Conservation (phyloP, 306 rosid genomes). For the Cucurbita ficifolia region DNA sequence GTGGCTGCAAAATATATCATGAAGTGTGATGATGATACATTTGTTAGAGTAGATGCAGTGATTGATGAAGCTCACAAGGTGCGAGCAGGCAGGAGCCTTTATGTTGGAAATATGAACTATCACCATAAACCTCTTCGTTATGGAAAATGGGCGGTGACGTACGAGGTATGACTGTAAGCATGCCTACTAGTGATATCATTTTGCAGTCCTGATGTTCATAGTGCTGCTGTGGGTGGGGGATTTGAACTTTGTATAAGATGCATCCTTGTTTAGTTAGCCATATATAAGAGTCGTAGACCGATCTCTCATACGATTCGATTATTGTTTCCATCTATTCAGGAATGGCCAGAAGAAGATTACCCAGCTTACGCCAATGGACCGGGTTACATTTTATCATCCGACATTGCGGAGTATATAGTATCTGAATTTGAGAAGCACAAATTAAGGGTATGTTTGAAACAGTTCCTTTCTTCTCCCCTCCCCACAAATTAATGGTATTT, state of each 20-base stretch:
- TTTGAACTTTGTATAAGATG: no score
- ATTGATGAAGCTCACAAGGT: slow-evolving; percentile 42
- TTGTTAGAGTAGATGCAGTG: slow-evolving; percentile 75
- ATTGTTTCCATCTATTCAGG: slow-evolving; percentile 25
- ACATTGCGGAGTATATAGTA: slow-evolving; percentile 52
- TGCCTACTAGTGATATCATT: neutral
- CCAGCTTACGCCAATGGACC: slow-evolving; percentile 93
- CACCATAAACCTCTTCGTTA: slow-evolving; percentile 72
- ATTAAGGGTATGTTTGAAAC: slow-evolving; percentile 38
- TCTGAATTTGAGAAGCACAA: slow-evolving; percentile 56
- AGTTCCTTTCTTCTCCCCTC: neutral
- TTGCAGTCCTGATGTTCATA: neutral
- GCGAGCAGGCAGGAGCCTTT: slow-evolving; percentile 39
- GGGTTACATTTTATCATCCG: slow-evolving; percentile 64
- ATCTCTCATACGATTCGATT: neutral
- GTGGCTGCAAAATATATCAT: slow-evolving; percentile 63
- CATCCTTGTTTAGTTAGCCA: neutral
- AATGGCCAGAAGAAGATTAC: slow-evolving; percentile 92
- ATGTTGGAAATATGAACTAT: slow-evolving; percentile 82
- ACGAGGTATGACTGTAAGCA: slow-evolving; percentile 43
- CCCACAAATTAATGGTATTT: neutral
- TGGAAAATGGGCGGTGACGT: slow-evolving; percentile 99
- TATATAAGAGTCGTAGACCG: neutral
- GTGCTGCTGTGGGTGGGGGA: no score
- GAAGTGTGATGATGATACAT: slow-evolving; percentile 96